Evolutionary conservation across 1,284 basidiomycete genomes (phyloP).

Genomic region (Heterobasidion occidentale): DNA sequence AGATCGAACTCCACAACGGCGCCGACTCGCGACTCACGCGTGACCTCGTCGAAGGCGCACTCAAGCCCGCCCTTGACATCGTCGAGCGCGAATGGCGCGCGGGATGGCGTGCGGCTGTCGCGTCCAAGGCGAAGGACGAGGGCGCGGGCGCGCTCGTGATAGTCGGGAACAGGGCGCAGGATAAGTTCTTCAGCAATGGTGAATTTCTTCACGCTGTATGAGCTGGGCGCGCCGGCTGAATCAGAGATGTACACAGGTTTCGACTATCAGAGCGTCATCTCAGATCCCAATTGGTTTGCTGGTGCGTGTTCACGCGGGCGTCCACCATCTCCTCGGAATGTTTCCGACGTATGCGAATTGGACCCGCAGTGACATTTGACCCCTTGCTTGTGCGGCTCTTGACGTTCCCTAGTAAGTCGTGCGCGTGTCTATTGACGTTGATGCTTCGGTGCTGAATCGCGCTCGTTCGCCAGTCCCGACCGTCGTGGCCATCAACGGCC

Average conservation of each 20-base stretch:
- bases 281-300: slow-evolving; percentile 69
- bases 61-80: slow-evolving; percentile 67
- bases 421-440: not conserved
- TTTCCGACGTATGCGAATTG: not conserved
- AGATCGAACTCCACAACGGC: slow-evolving; percentile 73
- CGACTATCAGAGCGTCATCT: slow-evolving; percentile 57
- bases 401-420: slow-evolving; percentile 57
- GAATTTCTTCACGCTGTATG: not conserved
- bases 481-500: slow-evolving; percentile 87
- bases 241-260: slow-evolving; percentile 40
- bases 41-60: slow-evolving; percentile 48
- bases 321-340: slow-evolving; percentile 21
- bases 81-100: slow-evolving; percentile 78
- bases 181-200: slow-evolving; percentile 92
- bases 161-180: slow-evolving; percentile 61
- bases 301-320: slow-evolving; percentile 37
- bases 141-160: slow-evolving; percentile 71
- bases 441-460: not conserved
- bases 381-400: slow-evolving; percentile 35
- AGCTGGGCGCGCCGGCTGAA: not conserved
- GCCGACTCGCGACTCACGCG: slow-evolving; percentile 68
- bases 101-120: slow-evolving; percentile 29
- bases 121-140: slow-evolving; percentile 25
- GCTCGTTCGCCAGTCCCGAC: slow-evolving; percentile 51
- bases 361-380: slow-evolving; percentile 21